Evolutionary conservation across 1,139 yeast species (phyloP).

Genomic region (Candida freyschussii): DNA sequence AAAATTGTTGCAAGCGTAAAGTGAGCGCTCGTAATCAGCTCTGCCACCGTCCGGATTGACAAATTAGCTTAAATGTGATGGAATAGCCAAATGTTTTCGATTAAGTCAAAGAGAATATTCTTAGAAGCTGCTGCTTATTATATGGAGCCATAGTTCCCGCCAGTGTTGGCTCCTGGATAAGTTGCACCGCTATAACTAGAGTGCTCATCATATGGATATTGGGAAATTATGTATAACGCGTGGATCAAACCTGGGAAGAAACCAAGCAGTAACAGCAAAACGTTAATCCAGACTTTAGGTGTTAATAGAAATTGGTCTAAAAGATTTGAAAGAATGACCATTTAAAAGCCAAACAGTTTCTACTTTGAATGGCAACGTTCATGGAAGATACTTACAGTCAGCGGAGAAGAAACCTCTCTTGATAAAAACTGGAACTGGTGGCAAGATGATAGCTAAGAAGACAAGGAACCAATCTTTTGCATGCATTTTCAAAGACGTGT

Average conservation of each 20-base stretch:
- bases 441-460: conserved; percentile 71
- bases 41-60: too few relatives aligned
- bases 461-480: conserved; percentile 78
- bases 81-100: too few relatives aligned
- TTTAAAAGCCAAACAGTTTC: too few relatives aligned
- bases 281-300: conserved; percentile 52
- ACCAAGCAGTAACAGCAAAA: conserved; percentile 71
- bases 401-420: conserved; percentile 71
- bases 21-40: too few relatives aligned
- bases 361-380: too few relatives aligned
- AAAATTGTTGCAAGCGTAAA: too few relatives aligned
- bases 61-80: too few relatives aligned
- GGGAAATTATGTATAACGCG: conserved; percentile 53
- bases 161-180: conserved; percentile 25
- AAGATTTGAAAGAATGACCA: too few relatives aligned
- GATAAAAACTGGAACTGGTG: conserved; percentile 77
- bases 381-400: conserved; percentile 44
- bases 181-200: conserved; percentile 20
- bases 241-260: conserved; percentile 77
- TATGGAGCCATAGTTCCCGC: conserved; percentile 21
- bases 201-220: conserved; percentile 45
- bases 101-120: too few relatives aligned
- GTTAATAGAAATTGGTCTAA: too few relatives aligned
- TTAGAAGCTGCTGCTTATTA: conserved; percentile 22
- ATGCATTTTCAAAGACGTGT: conserved; percentile 45